Evolutionary conservation across 169 alveolate genomes (phyloP).

Genomic region (Eimeria acervulina): DNA sequence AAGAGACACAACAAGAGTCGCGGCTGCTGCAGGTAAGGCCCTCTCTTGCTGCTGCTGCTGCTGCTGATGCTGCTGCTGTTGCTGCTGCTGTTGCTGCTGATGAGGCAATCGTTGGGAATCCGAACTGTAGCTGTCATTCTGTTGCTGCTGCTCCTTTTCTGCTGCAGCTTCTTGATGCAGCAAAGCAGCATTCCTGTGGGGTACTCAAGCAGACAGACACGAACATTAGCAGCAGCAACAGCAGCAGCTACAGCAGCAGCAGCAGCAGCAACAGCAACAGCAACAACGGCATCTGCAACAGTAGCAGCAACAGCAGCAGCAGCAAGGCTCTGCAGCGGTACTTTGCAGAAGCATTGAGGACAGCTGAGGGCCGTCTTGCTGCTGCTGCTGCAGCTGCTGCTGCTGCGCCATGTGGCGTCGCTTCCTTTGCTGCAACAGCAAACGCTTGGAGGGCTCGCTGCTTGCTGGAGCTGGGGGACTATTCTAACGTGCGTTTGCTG

Average conservation of each 20-base stretch:
- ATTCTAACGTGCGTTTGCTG: not conserved
- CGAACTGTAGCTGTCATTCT: not conserved
- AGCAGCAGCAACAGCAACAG: not conserved
- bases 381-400: constrained; percentile 30
- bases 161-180: not conserved
- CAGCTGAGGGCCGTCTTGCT: not conserved
- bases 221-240: constrained; percentile 25
- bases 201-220: not conserved
- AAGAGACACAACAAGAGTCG: not conserved
- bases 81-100: constrained; percentile 34
- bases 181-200: not conserved
- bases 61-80: constrained; percentile 37
- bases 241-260: not conserved
- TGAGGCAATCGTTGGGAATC: not conserved
- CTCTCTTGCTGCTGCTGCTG: not conserved
- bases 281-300: no score
- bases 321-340: not conserved
- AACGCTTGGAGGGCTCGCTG: constrained; percentile 43
- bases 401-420: not conserved
- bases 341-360: not conserved
- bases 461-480: not conserved
- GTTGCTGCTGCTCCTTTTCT: not conserved
- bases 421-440: not conserved
- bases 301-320: not conserved
- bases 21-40: constrained; percentile 13